Evolutionary conservation across 805 yeast genomes (phyloP).

Genomic region (Yamadazyma phyllophila): DNA sequence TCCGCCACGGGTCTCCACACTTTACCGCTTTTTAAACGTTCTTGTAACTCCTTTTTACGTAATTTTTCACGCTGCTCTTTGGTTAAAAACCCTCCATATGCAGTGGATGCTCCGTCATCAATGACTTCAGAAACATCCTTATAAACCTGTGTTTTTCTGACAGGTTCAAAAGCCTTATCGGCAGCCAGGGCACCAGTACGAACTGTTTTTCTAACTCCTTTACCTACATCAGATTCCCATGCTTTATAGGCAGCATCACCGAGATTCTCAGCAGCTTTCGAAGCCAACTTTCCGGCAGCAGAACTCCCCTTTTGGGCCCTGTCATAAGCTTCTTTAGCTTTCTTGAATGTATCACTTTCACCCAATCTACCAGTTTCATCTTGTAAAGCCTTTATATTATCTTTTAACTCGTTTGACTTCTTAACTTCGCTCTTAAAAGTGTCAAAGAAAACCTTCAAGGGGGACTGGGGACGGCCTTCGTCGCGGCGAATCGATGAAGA

Average conservation of each 20-base stretch:
- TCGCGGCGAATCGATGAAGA: neutral
- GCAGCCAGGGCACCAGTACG: slow-evolving; percentile 76
- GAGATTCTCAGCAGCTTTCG: slow-evolving; percentile 89
- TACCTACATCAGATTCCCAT: slow-evolving; percentile 94
- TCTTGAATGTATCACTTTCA: slow-evolving; percentile 89
- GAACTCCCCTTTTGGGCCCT: slow-evolving; percentile 72
- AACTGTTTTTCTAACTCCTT: slow-evolving; percentile 85
- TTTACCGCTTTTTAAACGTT: slow-evolving; percentile 58
- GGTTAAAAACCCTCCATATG: slow-evolving; percentile 89
- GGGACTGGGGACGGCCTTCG: slow-evolving; percentile 53
- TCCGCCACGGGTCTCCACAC: slow-evolving; percentile 48
- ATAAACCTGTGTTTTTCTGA: slow-evolving; percentile 84
- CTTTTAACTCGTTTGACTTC: slow-evolving; percentile 84
- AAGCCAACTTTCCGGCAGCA: slow-evolving; percentile 69
- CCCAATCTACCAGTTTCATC: slow-evolving; percentile 95
- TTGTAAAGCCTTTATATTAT: slow-evolving; percentile 88
- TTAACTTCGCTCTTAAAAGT: slow-evolving; percentile 91
- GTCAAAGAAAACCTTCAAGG: slow-evolving; percentile 88
- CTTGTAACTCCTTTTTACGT: slow-evolving; percentile 51
- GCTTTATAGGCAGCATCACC: slow-evolving; percentile 88
- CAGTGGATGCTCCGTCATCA: slow-evolving; percentile 84
- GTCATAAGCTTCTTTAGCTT: slow-evolving; percentile 89
- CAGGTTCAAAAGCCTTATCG: slow-evolving; percentile 91
- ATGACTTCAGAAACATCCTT: slow-evolving; percentile 85
- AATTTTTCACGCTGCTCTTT: slow-evolving; percentile 77